Percentiles rank a stretch among this genome's conserved stretches.
Evolutionary conservation across 164 flowering plant genomes (phyloP).

Genomic region (Malania oleifera): DNA sequence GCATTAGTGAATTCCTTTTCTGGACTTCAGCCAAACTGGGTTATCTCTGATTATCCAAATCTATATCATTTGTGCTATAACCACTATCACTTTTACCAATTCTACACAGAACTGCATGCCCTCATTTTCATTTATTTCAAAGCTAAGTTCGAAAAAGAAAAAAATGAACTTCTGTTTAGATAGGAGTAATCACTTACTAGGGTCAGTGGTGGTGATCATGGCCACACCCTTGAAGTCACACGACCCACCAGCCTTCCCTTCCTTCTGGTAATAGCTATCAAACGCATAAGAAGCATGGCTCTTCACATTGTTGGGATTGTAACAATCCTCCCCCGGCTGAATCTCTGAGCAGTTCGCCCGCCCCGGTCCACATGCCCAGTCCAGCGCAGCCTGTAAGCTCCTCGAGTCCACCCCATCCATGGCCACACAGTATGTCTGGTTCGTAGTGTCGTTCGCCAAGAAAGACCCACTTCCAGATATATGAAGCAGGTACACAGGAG

Average conservation of each 20-base stretch:
- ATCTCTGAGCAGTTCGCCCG: slow-evolving; percentile 85
- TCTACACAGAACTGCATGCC: no score
- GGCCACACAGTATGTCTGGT: slow-evolving; percentile 80
- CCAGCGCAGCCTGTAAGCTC: slow-evolving; percentile 85
- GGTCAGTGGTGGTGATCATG: slow-evolving; percentile 88
- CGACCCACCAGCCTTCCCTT: slow-evolving; percentile 62
- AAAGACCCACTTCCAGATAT: slow-evolving; percentile 75
- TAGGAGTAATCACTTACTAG: slow-evolving; percentile 77
- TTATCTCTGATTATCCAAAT: no score
- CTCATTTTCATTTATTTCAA: no score
- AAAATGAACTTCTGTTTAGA: no score
- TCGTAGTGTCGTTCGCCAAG: slow-evolving; percentile 88
- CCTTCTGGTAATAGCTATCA: slow-evolving; percentile 87
- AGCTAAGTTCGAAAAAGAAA: no score
- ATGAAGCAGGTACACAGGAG: slow-evolving; percentile 80
- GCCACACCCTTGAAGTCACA: slow-evolving; percentile 97
- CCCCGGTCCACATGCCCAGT: slow-evolving; percentile 99
- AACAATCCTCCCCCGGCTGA: slow-evolving; percentile 90
- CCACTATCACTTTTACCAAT: no score
- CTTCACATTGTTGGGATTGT: slow-evolving; percentile 75
- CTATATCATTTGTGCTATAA: no score
- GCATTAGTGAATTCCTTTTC: no score
- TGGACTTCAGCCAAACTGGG: no score
- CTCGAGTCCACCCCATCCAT: slow-evolving; percentile 60
- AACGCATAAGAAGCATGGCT: slow-evolving; percentile 91